These are phyloP conservation scores for Lojkania enalia DNA, from an alignment of 2,329 filamentous ascomycete species.

Conservation along the genomic window DNA sequence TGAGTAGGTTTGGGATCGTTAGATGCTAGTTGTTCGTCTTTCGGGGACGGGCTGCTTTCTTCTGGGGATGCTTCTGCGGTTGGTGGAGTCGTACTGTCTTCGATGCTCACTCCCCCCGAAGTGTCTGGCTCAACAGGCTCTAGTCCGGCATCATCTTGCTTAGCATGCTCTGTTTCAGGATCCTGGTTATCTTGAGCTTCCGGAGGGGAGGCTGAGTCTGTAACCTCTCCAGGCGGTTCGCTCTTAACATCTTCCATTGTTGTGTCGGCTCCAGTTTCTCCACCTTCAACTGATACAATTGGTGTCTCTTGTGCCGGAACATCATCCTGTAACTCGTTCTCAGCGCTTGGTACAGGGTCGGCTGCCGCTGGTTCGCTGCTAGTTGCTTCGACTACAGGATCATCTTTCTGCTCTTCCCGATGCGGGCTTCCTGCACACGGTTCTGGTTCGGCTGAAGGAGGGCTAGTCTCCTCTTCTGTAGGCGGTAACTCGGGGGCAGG, in stretches of 20 bases:
- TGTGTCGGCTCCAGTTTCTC: no score
- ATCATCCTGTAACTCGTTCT: background rate
- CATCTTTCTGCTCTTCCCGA: conserved; percentile 3
- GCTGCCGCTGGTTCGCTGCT: conserved; percentile 10
- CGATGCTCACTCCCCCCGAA: no score
- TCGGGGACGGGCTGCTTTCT: no score
- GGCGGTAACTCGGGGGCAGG: conserved; percentile 17
- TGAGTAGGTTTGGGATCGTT: background rate
- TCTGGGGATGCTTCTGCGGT: no score
- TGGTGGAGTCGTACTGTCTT: no score
- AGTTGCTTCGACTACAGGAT: background rate
- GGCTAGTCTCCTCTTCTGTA: conserved; percentile 2
- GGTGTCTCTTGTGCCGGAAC: conserved; percentile 6
- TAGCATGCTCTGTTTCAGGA: no score
- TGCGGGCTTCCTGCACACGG: conserved; percentile 10
- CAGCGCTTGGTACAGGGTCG: conserved; percentile 2
- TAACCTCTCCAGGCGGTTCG: conserved; percentile 24
- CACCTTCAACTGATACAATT: no score
- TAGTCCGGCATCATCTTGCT: conserved; percentile 7
- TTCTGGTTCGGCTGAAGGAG: conserved; percentile 15
- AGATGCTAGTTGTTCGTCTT: no score
- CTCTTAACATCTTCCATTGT: conserved; percentile 28
- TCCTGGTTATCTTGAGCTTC: background rate
- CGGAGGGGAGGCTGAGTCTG: no score
- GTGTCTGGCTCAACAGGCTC: conserved; percentile 5